Percentiles rank a stretch among this genome's conserved stretches.
Conservation (phyloP, 148 eudicot species). For the Cornus florida region DNA sequence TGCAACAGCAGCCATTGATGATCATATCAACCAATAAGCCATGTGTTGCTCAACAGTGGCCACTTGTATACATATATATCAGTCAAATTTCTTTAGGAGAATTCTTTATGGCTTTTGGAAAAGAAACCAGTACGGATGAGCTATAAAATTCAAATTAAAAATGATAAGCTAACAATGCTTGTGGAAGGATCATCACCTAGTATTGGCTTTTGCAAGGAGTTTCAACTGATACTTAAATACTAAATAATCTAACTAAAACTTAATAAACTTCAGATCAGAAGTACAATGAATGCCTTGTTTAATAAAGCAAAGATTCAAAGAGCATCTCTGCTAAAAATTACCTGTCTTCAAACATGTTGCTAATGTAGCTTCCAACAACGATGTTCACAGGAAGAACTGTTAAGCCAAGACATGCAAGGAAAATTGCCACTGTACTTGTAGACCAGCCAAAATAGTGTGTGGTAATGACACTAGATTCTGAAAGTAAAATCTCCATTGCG, state of each 20-base stretch:
- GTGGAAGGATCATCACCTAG: too few relatives aligned
- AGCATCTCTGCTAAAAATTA: not conserved
- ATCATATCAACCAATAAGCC: too few relatives aligned
- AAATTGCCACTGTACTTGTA: constrained; percentile 63
- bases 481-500: constrained; percentile 77
- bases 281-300: not conserved
- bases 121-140: too few relatives aligned
- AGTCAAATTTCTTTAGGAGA: too few relatives aligned
- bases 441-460: constrained; percentile 82
- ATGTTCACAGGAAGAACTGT: constrained; percentile 86
- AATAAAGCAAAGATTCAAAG: not conserved
- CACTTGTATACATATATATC: too few relatives aligned
- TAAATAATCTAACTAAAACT: not conserved
- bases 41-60: too few relatives aligned
- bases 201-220: not conserved
- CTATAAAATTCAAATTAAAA: too few relatives aligned
- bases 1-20: too few relatives aligned
- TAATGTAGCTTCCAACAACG: constrained; percentile 80
- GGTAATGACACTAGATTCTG: constrained; percentile 85
- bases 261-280: not conserved
- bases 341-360: constrained; percentile 93
- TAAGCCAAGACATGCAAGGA: constrained; percentile 74
- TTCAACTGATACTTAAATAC: not conserved
- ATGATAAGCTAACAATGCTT: too few relatives aligned
- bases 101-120: too few relatives aligned